Percentiles rank a stretch among this genome's conserved stretches.
These are phyloP conservation scores for Colletotrichum viniferum DNA, from an alignment of 2,329 filamentous ascomycete genomes.

Conservation along the genomic window DNA sequence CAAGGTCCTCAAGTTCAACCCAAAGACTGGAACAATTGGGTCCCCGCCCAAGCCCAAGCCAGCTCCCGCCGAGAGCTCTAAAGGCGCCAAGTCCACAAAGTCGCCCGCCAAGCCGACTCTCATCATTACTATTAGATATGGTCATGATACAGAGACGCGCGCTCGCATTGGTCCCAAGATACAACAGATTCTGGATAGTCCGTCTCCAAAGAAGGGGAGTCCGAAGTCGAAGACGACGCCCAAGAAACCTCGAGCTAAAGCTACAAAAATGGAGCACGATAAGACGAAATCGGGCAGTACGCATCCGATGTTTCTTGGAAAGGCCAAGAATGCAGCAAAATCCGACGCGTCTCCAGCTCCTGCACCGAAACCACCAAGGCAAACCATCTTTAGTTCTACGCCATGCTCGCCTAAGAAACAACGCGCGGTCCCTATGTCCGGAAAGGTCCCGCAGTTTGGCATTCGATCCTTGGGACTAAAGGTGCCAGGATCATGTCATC, in stretches of 20 bases:
- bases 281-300: conserved; percentile 32
- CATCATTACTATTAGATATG: conserved; percentile 5
- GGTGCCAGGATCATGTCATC: conserved; percentile 68
- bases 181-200: conserved; percentile 59
- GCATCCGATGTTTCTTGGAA: conserved; percentile 47
- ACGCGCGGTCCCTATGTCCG: conserved; percentile 32
- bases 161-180: conserved; percentile 63
- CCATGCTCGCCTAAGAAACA: conserved; percentile 55
- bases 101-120: background rate
- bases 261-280: conserved; percentile 28
- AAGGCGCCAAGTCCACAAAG: background rate
- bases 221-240: conserved; percentile 28
- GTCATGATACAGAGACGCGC: conserved; percentile 44
- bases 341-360: background rate
- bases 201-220: conserved; percentile 2
- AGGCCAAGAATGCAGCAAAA: conserved; percentile 22
- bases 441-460: conserved; percentile 47
- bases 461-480: conserved; percentile 53
- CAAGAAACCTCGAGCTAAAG: conserved; percentile 27
- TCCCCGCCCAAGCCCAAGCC: conserved; percentile 63
- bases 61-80: conserved; percentile 21
- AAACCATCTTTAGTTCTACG: conserved; percentile 55
- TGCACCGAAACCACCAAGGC: conserved; percentile 30
- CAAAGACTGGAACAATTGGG: conserved; percentile 65
- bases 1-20: conserved; percentile 58